A percentile compares a stretch with the other conserved stretches of the same genome.
phyloP scores from a whole-genome alignment of 169 alveolate genomes.

The Eimeria praecox region DNA sequence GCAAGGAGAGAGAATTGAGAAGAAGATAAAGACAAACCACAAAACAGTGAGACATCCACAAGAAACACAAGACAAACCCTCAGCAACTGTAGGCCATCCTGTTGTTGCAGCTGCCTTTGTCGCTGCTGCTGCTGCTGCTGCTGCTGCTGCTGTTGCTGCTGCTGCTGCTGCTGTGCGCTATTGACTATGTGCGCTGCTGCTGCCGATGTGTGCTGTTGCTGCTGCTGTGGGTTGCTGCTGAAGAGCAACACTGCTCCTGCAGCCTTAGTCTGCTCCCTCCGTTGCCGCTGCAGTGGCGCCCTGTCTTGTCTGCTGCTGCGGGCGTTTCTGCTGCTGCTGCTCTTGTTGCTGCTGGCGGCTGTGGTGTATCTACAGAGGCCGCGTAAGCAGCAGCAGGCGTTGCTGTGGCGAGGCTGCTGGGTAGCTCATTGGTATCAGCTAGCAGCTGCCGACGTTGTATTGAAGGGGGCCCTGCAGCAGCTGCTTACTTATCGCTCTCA shows the following conservation, averaged over 20 bases:
- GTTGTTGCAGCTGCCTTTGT: background rate
- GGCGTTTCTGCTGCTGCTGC: background rate
- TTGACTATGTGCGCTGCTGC: no score
- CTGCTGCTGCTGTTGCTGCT: background rate
- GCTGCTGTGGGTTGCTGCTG: no score
- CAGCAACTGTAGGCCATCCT: background rate
- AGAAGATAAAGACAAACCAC: background rate
- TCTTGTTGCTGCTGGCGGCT: background rate
- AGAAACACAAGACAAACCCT: background rate
- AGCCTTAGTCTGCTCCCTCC: background rate
- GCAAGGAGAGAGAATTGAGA: background rate
- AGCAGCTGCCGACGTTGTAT: constrained; percentile 25
- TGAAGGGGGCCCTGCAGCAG: background rate
- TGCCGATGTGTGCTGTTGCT: background rate
- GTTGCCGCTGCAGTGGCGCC: constrained; percentile 33
- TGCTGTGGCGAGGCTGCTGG: background rate
- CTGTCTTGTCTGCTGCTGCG: constrained; percentile 17
- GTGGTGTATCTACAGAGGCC: background rate
- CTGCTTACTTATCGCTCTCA: background rate
- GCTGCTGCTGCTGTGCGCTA: background rate
- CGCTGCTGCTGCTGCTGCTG: background rate
- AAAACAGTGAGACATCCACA: background rate
- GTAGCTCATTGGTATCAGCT: background rate
- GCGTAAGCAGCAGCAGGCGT: background rate
- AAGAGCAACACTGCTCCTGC: background rate